These are phyloP conservation scores for Elongisporangium prolatum DNA, from an alignment of 352 stramenopile genomes.

Conservation along the genomic window DNA sequence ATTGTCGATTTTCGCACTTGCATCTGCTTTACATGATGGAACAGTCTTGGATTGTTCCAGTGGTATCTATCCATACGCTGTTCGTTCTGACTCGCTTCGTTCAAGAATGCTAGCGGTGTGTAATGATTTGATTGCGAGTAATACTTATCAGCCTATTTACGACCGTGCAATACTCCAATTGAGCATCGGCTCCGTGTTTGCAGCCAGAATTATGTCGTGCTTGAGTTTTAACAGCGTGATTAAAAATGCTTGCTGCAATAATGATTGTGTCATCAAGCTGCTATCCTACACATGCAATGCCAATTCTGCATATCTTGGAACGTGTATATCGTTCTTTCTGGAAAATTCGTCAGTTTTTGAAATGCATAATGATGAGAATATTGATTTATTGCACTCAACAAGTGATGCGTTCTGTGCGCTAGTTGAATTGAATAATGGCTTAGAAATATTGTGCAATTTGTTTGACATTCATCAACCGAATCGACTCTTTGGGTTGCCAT, in stretches of 20 bases:
- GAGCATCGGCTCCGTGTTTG: conserved; percentile 26
- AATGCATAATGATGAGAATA: not conserved
- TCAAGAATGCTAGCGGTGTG: conserved; percentile 15
- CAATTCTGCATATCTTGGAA: conserved; percentile 24
- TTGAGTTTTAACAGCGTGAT: conserved; percentile 19
- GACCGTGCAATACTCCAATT: conserved; percentile 14
- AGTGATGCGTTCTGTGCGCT: conserved; percentile 25
- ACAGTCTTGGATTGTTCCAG: conserved; percentile 12
- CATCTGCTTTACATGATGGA: conserved; percentile 23
- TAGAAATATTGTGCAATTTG: conserved; percentile 25
- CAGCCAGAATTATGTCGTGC: conserved; percentile 28
- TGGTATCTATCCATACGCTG: conserved; percentile 6
- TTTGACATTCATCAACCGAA: conserved; percentile 39
- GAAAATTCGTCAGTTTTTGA: conserved; percentile 1
- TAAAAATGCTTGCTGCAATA: conserved; percentile 19
- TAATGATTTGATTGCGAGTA: conserved; percentile 8
- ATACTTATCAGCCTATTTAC: conserved; percentile 19
- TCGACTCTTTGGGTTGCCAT: conserved; percentile 33
- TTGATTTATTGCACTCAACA: not conserved
- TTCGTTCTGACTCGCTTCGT: conserved; percentile 9
- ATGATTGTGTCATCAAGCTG: conserved; percentile 18
- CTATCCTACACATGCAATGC: conserved; percentile 24
- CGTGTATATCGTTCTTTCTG: conserved; percentile 32
- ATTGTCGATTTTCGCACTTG: conserved; percentile 45
- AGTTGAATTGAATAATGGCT: conserved; percentile 16